Evolutionary conservation across 768 basidiomycete species (phyloP), one percentile per base, ranked within the genome.

Genomic region (Pulveroboletus ravenelii): DNA sequence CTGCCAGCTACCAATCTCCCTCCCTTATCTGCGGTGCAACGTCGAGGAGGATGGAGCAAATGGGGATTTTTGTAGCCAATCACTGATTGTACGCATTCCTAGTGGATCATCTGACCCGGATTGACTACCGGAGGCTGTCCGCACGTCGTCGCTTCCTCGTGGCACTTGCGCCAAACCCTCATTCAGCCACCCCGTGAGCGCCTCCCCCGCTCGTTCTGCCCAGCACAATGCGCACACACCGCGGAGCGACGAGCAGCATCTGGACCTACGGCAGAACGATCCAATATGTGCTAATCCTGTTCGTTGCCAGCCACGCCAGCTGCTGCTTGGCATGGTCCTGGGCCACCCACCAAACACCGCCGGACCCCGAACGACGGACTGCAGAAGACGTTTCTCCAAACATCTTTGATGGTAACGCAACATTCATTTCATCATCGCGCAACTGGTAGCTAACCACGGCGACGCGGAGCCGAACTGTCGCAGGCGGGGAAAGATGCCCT

Each of bases 301-400:
- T 55, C 48, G 47, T 54, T 43, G 38, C 52, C 43, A 47, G 41
- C 31, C 48, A 50, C 32, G 32, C 55, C 46, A 46, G 44, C 40
- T 44, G 32, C 35, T 53, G 48, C 48, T 52, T 47, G 35, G 64
- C 67, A 7, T 67, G 65, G 65, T 60, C 66, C 5, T 67, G 65
- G 65, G 29, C 62, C n/a, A 32, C 56, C 50, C 48, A 58, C 46
- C 61, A 62, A 63, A 46, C 56, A 31, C 62, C 62, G 53, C 54
- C 54, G 58, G 52, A 46, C 10, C 17, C 35, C n/a, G n/a, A 14
- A 36, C 35, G n/a, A 6, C 13, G 25, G 12, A 36, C 14, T 25
- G 35, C 7, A 34, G 42, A 37, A 41, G 53, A 48, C 41, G 17
- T 18, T 30, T 38, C 58, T 48, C 46, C 51, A 52, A 60, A 59